Conservation (phyloP, 176 grass and related monocot species). For the Phyllostachys edulis region DNA sequence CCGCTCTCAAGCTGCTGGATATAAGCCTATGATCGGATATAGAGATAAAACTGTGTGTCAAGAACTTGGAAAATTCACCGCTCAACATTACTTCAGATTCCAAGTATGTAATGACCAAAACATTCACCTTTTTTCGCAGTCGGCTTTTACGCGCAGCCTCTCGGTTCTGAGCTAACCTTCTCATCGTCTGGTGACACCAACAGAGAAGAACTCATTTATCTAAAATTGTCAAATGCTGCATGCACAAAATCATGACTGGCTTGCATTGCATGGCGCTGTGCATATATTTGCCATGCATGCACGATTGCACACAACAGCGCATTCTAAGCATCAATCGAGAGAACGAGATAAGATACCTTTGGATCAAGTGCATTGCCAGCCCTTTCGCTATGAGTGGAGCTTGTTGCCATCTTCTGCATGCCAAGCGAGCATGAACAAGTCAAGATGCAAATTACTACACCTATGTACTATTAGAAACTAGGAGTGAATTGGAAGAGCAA, state of each 20-base stretch:
- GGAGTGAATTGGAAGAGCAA: neutral
- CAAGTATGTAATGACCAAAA: neutral
- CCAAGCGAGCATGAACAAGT: neutral
- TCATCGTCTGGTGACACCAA: slow-evolving; percentile 46
- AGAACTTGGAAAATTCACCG: neutral
- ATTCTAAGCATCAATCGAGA: neutral
- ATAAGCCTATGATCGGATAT: slow-evolving; percentile 20
- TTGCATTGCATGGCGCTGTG: slow-evolving; percentile 6
- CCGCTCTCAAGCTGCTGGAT: slow-evolving; percentile 83
- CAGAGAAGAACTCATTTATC: slow-evolving; percentile 1
- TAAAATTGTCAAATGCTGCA: slow-evolving; percentile 1
- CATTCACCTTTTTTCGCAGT: slow-evolving; percentile 73
- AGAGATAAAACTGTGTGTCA: neutral
- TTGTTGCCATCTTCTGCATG: slow-evolving; percentile 52
- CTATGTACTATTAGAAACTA: neutral
- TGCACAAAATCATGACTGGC: neutral
- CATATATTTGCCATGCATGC: neutral
- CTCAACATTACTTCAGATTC: neutral
- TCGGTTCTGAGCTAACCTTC: slow-evolving; percentile 87
- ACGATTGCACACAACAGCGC: neutral
- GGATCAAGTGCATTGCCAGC: slow-evolving; percentile 48
- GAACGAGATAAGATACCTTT: slow-evolving; percentile 43
- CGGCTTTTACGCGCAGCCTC: slow-evolving; percentile 92
- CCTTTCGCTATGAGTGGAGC: slow-evolving; percentile 43
- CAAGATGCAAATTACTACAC: neutral